A percentile compares a stretch with the other conserved stretches of the same genome.
These are phyloP conservation scores for Neurospora sp. DNA, from an alignment of 495 filamentous ascomycete species.

Conservation along the genomic window DNA sequence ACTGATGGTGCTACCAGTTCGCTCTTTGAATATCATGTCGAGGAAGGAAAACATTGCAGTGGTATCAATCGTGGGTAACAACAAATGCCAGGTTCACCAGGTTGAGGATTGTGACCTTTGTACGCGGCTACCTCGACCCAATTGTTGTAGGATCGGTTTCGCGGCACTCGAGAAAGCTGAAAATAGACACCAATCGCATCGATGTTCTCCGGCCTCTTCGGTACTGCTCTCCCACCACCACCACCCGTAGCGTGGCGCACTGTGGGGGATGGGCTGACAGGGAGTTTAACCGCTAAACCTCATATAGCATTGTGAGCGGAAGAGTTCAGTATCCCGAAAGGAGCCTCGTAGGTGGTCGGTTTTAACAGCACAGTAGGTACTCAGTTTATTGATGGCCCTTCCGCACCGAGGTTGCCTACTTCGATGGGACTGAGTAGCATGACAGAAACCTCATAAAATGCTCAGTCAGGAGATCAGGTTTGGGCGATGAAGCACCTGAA, in stretches of 20 bases:
- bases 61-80: neutral
- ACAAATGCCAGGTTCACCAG: neutral
- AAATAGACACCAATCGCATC: constrained; percentile 7
- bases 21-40: neutral
- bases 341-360: neutral
- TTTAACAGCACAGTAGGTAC: neutral
- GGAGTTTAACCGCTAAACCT: neutral
- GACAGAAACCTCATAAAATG: neutral
- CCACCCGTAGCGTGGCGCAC: neutral
- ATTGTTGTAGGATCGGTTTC: neutral
- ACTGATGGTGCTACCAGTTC: neutral
- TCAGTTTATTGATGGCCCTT: neutral
- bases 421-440: neutral
- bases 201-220: neutral
- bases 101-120: neutral
- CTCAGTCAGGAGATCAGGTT: neutral
- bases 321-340: neutral
- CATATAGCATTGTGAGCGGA: neutral
- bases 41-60: neutral
- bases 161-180: neutral
- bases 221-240: neutral
- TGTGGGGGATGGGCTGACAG: neutral
- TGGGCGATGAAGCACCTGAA: neutral
- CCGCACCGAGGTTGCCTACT: neutral
- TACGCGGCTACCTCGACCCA: neutral